Conservation (phyloP, 1,139 yeast genomes). For the Waltiozyma sp. region DNA sequence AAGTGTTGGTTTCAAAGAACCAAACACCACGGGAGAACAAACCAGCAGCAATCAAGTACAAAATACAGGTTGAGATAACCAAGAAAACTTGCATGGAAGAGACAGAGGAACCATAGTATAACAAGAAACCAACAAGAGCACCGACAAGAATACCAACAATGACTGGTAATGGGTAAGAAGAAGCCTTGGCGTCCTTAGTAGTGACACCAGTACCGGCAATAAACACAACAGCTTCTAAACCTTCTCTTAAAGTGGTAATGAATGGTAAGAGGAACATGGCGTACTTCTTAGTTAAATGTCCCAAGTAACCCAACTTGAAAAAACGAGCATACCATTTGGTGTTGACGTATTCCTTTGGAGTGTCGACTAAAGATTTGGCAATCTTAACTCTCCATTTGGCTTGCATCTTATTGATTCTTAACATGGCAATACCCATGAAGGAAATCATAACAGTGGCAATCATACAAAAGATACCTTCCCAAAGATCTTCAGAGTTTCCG, state of each 20-base stretch:
- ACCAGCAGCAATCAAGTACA: conserved; percentile 82
- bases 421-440: conserved; percentile 79
- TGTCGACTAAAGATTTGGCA: conserved; percentile 27
- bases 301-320: conserved; percentile 25
- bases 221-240: conserved; percentile 83
- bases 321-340: conserved; percentile 8
- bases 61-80: conserved; percentile 67
- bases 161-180: conserved; percentile 77
- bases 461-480: conserved; percentile 87
- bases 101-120: conserved; percentile 68
- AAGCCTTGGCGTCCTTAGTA: conserved; percentile 38
- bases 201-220: conserved; percentile 80
- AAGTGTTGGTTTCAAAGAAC: conserved; percentile 64
- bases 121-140: conserved; percentile 44
- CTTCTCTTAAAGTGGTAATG: conserved; percentile 80
- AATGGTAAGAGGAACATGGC: conserved; percentile 73
- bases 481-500: conserved; percentile 72
- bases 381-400: conserved; percentile 52
- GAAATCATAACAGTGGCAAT: conserved; percentile 75
- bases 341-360: conserved; percentile 25
- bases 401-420: conserved; percentile 78
- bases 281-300: conserved; percentile 42
- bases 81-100: conserved; percentile 71
- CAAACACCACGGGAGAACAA: conserved; percentile 84
- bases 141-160: conserved; percentile 72